Percentiles rank a stretch among this genome's conserved stretches.
Conservation (phyloP, 75 land plant genomes). For the Sequoia sempervirens region DNA sequence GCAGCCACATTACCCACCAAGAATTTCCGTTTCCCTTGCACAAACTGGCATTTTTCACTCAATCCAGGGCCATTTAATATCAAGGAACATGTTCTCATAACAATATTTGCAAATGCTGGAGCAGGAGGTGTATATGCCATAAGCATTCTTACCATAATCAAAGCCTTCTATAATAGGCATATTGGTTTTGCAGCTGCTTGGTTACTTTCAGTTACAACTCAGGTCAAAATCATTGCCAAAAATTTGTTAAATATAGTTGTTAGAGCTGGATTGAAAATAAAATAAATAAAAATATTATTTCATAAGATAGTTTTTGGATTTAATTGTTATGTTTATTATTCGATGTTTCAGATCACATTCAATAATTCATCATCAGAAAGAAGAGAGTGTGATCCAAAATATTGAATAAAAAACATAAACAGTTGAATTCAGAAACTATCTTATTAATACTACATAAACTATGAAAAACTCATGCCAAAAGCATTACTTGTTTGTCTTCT, state of each 20-base stretch:
- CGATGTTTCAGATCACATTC: no score
- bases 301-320: not conserved
- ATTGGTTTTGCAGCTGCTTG: slow-evolving; percentile 47
- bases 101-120: slow-evolving; percentile 80
- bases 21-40: slow-evolving; percentile 25
- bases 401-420: no score
- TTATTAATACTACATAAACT: no score
- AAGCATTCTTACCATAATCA: slow-evolving; percentile 54
- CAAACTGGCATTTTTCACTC: slow-evolving; percentile 46
- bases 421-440: no score
- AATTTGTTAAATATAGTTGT: not conserved
- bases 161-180: slow-evolving; percentile 62
- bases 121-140: slow-evolving; percentile 54
- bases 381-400: no score
- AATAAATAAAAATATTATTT: not conserved
- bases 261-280: not conserved
- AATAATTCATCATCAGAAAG: no score
- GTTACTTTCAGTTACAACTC: slow-evolving; percentile 62
- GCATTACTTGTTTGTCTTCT: no score
- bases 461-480: no score
- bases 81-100: slow-evolving; percentile 86
- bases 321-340: no score
- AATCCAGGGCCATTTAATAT: slow-evolving; percentile 89
- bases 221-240: slow-evolving; percentile 31
- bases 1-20: slow-evolving; percentile 50